Evolutionary conservation across 2,329 filamentous ascomycete genomes (phyloP).

Genomic region (Fusarium nodosum): DNA sequence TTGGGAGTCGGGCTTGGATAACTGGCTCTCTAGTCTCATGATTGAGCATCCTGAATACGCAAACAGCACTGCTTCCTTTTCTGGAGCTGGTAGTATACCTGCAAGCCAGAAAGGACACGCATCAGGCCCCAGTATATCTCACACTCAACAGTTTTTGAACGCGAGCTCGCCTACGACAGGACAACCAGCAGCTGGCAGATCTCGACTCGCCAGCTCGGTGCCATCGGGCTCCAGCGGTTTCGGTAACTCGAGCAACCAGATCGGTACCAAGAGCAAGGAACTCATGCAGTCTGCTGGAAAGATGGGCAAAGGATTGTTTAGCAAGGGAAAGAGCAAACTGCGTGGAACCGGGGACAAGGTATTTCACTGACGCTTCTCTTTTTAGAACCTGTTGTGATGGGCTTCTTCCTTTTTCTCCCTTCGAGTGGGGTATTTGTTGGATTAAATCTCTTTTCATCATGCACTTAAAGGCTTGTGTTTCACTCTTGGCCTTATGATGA

Average conservation of each 20-base stretch:
- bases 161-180: constrained; percentile 53
- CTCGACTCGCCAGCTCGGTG: constrained; percentile 54
- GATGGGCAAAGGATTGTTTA: constrained; percentile 90
- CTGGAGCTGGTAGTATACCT: constrained; percentile 31
- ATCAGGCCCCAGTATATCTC: constrained; percentile 44
- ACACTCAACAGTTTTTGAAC: constrained; percentile 64
- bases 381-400: constrained; percentile 50
- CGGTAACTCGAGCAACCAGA: constrained; percentile 70
- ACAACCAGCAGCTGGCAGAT: constrained; percentile 53
- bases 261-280: constrained; percentile 89
- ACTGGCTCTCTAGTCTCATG: constrained; percentile 66
- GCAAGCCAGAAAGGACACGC: constrained; percentile 38
- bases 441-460: constrained; percentile 51
- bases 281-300: constrained; percentile 88
- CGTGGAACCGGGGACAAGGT: constrained; percentile 84
- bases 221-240: constrained; percentile 62
- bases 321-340: constrained; percentile 90
- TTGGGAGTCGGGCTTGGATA: constrained; percentile 80
- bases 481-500: constrained; percentile 54
- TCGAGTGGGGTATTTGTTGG: constrained; percentile 48
- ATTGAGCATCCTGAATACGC: constrained; percentile 64
- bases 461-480: constrained; percentile 50
- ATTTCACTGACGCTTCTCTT: constrained; percentile 74
- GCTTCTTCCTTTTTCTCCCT: constrained; percentile 48
- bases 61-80: constrained; percentile 54